Evolutionary conservation across 495 filamentous ascomycete species (phyloP).

Genomic region (Tuber microsphaerosporum): DNA sequence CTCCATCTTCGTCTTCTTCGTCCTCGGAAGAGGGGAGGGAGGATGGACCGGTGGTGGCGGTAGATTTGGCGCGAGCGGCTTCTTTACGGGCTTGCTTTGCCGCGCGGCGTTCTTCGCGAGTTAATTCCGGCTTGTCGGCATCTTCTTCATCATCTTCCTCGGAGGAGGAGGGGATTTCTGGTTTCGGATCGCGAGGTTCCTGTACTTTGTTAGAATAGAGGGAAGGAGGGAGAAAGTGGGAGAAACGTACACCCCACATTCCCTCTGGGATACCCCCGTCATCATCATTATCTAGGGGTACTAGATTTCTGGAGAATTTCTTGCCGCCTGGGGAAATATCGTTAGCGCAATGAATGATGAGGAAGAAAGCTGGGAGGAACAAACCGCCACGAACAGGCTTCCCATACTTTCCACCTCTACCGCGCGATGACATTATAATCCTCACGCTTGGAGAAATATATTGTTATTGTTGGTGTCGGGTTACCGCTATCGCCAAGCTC

Average conservation of each 20-base stretch:
- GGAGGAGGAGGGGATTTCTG: slow-evolving; percentile 45
- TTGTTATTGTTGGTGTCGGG: slow-evolving; percentile 7
- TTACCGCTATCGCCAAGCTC: not conserved
- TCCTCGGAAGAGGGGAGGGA: slow-evolving; percentile 70
- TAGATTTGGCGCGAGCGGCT: slow-evolving; percentile 66
- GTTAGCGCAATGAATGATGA: slow-evolving; percentile 4
- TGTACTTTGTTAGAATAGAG: slow-evolving; percentile 26
- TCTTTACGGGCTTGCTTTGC: slow-evolving; percentile 88
- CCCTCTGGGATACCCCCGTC: slow-evolving; percentile 60
- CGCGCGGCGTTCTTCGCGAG: slow-evolving; percentile 78
- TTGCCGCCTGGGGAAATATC: slow-evolving; percentile 62
- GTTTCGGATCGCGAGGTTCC: slow-evolving; percentile 48
- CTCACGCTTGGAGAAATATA: not conserved
- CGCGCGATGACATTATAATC: slow-evolving; percentile 56
- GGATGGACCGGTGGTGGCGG: slow-evolving; percentile 62
- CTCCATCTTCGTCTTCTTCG: slow-evolving; percentile 48
- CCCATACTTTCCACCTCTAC: slow-evolving; percentile 65
- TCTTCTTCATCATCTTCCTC: slow-evolving; percentile 51
- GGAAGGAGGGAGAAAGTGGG: slow-evolving; percentile 5
- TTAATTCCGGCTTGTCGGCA: slow-evolving; percentile 50
- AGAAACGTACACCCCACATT: slow-evolving; percentile 64
- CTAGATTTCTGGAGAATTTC: slow-evolving; percentile 83
- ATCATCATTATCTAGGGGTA: slow-evolving; percentile 70
- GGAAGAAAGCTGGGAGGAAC: slow-evolving; percentile 30
- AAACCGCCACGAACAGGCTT: slow-evolving; percentile 88